Conservation (phyloP, 352 stramenopile species). For the Pythium aquatile region DNA sequence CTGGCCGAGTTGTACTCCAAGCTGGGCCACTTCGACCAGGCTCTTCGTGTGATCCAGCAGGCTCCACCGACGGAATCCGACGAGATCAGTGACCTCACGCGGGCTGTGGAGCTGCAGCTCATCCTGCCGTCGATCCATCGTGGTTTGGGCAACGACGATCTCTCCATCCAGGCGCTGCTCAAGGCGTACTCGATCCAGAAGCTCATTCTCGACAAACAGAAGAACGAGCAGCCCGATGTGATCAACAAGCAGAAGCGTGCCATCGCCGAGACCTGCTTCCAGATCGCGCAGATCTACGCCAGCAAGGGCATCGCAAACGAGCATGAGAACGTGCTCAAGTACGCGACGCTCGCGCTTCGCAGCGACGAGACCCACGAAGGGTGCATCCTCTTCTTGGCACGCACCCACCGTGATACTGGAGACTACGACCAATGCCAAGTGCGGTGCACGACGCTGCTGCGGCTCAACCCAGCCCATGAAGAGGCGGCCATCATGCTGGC, state of each 20-base stretch:
- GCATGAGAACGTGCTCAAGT: conserved; percentile 75
- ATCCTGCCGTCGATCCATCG: conserved; percentile 81
- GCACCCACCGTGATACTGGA: conserved; percentile 60
- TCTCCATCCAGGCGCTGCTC: conserved; percentile 77
- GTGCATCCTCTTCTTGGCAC: conserved; percentile 83
- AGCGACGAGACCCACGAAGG: conserved; percentile 79
- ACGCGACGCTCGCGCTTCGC: conserved; percentile 71
- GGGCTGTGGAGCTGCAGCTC: conserved; percentile 72
- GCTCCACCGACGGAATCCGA: conserved; percentile 61
- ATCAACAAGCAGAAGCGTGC: conserved; percentile 66
- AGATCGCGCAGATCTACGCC: conserved; percentile 74
- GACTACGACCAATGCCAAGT: conserved; percentile 87
- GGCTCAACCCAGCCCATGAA: conserved; percentile 79
- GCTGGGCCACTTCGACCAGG: conserved; percentile 82
- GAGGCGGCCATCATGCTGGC: conserved; percentile 90
- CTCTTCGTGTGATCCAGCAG: conserved; percentile 77
- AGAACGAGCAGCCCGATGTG: conserved; percentile 80
- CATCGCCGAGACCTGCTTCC: conserved; percentile 83
- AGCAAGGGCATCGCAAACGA: conserved; percentile 25
- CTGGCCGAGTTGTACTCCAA: conserved; percentile 89
- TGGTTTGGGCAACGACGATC: conserved; percentile 59
- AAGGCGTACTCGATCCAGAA: conserved; percentile 87
- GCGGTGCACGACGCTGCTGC: conserved; percentile 79
- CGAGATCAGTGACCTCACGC: conserved; percentile 62
- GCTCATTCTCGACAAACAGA: conserved; percentile 75